Evolutionary conservation across 805 yeast species (phyloP).

Genomic region (Sugiyamaella smithiae): DNA sequence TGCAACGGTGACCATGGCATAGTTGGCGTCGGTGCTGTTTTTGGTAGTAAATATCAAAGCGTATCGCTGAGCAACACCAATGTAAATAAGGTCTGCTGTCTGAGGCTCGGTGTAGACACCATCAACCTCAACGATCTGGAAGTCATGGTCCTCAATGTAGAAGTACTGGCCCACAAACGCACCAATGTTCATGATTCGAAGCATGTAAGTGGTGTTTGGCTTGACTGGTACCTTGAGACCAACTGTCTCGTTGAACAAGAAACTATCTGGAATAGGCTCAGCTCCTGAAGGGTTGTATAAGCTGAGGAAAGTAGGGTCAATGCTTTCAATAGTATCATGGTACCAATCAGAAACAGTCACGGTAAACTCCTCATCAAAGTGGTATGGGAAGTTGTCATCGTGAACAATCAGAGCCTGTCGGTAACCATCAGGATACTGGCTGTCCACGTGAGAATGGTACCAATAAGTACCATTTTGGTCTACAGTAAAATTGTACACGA

Average conservation of each 20-base stretch:
- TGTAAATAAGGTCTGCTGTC: constrained; percentile 65
- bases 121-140: constrained; percentile 87
- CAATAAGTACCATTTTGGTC: constrained; percentile 88
- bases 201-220: constrained; percentile 80
- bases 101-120: constrained; percentile 81
- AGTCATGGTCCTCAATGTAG: constrained; percentile 82
- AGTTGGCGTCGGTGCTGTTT: constrained; percentile 58
- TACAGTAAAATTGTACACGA: constrained; percentile 85
- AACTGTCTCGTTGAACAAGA: constrained; percentile 77
- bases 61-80: constrained; percentile 91
- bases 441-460: constrained; percentile 93
- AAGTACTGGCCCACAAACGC: constrained; percentile 89
- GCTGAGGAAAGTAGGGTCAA: constrained; percentile 54
- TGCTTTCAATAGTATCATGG: constrained; percentile 58
- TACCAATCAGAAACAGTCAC: constrained; percentile 85
- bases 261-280: constrained; percentile 87
- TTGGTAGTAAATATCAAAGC: constrained; percentile 75
- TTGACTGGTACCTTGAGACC: constrained; percentile 55
- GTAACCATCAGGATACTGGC: constrained; percentile 89
- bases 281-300: constrained; percentile 94
- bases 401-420: constrained; percentile 62
- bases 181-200: constrained; percentile 82
- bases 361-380: constrained; percentile 62
- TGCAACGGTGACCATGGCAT: constrained; percentile 75
- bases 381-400: constrained; percentile 60